Conservation (phyloP, 78 protist genomes). For the Polysphondylium violaceum region DNA sequence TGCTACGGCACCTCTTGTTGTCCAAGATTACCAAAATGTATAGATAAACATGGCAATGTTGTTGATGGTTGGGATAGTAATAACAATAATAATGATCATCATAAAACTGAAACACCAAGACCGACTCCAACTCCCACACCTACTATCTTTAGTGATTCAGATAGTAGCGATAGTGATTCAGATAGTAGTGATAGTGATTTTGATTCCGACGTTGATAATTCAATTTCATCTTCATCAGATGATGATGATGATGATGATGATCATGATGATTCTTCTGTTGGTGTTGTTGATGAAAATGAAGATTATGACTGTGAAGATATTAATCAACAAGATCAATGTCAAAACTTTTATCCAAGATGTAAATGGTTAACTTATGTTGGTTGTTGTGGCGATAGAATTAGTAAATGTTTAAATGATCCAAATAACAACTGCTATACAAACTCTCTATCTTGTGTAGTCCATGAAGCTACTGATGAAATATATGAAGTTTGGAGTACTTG, state of each 20-base stretch:
- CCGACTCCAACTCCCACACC: neutral
- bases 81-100: too few species aligned
- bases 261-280: neutral
- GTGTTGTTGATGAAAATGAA: neutral
- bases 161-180: neutral
- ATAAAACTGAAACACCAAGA: neutral
- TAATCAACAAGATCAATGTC: neutral
- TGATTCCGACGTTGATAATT: neutral
- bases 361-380: slow-evolving; percentile 36
- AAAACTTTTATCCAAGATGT: slow-evolving; percentile 9
- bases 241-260: neutral
- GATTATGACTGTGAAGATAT: slow-evolving; percentile 8
- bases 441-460: neutral
- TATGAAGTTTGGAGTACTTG: slow-evolving; percentile 36
- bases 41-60: neutral
- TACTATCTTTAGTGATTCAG: neutral
- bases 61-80: neutral
- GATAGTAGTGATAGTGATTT: neutral
- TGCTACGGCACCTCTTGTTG: slow-evolving; percentile 51
- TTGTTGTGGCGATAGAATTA: slow-evolving; percentile 20
- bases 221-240: too few species aligned
- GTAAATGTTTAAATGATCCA: slow-evolving; percentile 13
- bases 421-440: neutral
- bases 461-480: neutral
- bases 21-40: slow-evolving; percentile 34